These are phyloP conservation scores for Phytopythium chamaehyphon DNA, from an alignment of 352 stramenopile species.

Conservation along the genomic window DNA sequence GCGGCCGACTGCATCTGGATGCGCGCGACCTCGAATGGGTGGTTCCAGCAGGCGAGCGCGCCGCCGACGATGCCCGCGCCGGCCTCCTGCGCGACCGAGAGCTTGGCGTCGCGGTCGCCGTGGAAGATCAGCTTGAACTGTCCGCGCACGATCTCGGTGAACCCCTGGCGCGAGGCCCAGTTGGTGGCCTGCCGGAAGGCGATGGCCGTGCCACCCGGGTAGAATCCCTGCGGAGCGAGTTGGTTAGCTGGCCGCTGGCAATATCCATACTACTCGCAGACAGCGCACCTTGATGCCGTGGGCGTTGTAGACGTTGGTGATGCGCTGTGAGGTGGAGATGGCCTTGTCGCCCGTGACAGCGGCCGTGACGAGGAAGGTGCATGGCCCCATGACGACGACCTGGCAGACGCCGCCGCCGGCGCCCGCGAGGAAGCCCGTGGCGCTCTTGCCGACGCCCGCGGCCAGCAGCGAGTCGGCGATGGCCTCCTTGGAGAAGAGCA, in stretches of 20 bases:
- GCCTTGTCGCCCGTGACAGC: constrained; percentile 89
- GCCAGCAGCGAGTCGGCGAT: constrained; percentile 79
- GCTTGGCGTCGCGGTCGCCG: constrained; percentile 79
- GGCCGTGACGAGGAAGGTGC: constrained; percentile 89
- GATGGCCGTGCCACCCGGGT: constrained; percentile 87
- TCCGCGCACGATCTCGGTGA: constrained; percentile 86
- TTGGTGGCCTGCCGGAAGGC: constrained; percentile 91
- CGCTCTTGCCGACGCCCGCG: constrained; percentile 53
- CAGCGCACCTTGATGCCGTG: constrained; percentile 75
- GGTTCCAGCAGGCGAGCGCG: constrained; percentile 88
- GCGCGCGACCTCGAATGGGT: constrained; percentile 89
- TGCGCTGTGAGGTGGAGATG: constrained; percentile 79
- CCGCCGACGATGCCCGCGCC: constrained; percentile 83
- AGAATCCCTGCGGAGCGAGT: constrained; percentile 61
- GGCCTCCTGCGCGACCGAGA: constrained; percentile 86
- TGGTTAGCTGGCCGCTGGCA: no score
- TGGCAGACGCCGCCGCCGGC: constrained; percentile 86
- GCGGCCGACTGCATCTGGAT: constrained; percentile 91
- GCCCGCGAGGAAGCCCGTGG: constrained; percentile 79
- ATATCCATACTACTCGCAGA: no score
- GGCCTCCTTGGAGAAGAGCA: constrained; percentile 88
- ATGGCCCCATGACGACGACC: constrained; percentile 87
- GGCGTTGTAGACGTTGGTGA: constrained; percentile 78
- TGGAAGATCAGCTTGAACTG: constrained; percentile 86
- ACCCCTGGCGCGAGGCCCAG: constrained; percentile 88